Conservation (phyloP, 768 basidiomycete genomes). For the Lyophyllum semitale region DNA sequence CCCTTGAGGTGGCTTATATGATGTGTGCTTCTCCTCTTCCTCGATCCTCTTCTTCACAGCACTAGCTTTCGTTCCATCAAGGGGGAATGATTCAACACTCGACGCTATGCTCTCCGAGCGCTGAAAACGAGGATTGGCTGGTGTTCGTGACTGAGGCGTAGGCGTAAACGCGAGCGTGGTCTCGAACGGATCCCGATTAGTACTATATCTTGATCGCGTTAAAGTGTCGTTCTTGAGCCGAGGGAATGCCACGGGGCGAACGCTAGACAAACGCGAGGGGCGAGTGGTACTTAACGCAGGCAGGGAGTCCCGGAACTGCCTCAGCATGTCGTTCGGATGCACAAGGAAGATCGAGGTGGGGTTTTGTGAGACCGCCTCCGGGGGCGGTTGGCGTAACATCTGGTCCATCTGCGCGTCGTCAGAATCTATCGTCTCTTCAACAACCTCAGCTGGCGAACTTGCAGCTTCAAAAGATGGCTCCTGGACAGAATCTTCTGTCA, state of each 20-base stretch:
- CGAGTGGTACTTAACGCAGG: background rate
- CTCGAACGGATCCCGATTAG: background rate
- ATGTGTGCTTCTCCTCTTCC: slow-evolving; percentile 32
- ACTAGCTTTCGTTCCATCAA: slow-evolving; percentile 39
- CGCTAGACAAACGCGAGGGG: slow-evolving; percentile 6
- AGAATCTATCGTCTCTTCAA: slow-evolving; percentile 20
- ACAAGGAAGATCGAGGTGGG: slow-evolving; percentile 1
- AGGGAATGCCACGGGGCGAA: background rate
- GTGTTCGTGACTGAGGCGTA: slow-evolving; percentile 6
- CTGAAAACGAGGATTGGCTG: background rate
- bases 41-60: slow-evolving; percentile 31
- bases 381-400: slow-evolving; percentile 4
- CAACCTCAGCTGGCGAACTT: background rate
- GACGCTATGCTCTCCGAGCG: slow-evolving; percentile 12
- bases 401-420: slow-evolving; percentile 30
- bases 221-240: background rate
- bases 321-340: slow-evolving; percentile 9
- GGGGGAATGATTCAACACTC: slow-evolving; percentile 33
- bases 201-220: background rate
- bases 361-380: background rate
- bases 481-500: background rate
- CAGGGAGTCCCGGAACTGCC: slow-evolving; percentile 1
- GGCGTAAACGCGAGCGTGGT: background rate
- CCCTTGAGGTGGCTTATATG: slow-evolving; percentile 37
- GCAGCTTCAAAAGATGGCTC: background rate